A percentile compares a stretch with the other conserved stretches of the same genome.
These are phyloP conservation scores for Penicillium cosmopolitanum DNA, from an alignment of 495 filamentous ascomycete species.

Conservation along the genomic window DNA sequence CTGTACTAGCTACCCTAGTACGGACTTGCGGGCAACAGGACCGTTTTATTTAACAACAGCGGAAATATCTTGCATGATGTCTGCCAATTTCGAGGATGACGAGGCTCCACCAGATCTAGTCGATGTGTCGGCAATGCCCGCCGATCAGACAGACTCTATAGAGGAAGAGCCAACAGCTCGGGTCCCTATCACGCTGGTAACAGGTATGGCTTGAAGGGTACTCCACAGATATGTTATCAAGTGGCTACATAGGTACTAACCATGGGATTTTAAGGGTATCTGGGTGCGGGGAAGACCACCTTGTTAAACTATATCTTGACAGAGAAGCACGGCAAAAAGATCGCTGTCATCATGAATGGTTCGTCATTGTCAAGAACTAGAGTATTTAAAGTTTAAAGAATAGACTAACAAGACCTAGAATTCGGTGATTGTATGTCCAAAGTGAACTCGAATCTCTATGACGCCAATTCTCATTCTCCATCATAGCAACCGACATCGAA, in stretches of 20 bases:
- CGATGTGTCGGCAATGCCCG: constrained; percentile 47
- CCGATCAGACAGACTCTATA: constrained; percentile 21
- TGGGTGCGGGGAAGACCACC: constrained; percentile 95
- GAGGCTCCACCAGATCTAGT: constrained; percentile 77
- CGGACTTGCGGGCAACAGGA: background rate
- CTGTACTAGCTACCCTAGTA: background rate
- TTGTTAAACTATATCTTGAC: constrained; percentile 93
- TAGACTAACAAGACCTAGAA: constrained; percentile 55
- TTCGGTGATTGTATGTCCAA: constrained; percentile 86
- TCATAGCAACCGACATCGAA: constrained; percentile 86
- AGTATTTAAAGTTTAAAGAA: constrained; percentile 4
- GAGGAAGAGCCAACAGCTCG: constrained; percentile 45
- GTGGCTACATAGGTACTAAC: background rate
- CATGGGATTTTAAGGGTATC: constrained; percentile 58
- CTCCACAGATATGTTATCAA: background rate
- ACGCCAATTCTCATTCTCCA: background rate
- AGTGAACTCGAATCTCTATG: background rate
- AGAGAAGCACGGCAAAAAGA: constrained; percentile 92
- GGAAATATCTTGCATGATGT: constrained; percentile 11
- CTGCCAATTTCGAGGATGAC: constrained; percentile 63
- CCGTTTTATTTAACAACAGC: constrained; percentile 4
- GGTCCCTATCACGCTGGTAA: constrained; percentile 95
- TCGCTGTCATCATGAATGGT: constrained; percentile 97
- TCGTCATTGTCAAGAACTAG: constrained; percentile 23
- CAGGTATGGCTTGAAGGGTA: constrained; percentile 57